Evolutionary conservation across 139 green algal genomes (phyloP), one percentile per base, ranked within the genome.

Genomic region (Volvox africanus): DNA sequence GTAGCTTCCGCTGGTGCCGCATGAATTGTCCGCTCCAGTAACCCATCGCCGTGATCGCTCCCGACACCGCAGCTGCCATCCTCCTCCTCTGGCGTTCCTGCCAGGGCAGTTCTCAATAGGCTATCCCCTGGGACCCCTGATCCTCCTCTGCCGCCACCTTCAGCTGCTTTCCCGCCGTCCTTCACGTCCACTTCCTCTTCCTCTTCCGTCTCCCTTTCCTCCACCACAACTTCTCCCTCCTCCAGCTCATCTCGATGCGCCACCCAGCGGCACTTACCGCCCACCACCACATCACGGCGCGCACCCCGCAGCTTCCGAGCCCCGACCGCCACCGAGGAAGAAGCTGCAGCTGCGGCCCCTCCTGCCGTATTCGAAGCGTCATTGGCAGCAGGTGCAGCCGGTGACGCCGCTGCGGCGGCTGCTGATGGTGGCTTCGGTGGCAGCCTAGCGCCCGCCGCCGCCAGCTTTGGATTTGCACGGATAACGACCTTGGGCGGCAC

Each of bases 391-490:
- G 77, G 32, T 61, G 89, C 69, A 19, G 89, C 71, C 19, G 68
- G 65, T 2, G n/a, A 16, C 76, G 21, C 16, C 32, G 44, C 62
- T 14, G 36, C 35, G 30, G 89, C 81, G 32, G 28, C 30, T 28
- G 68, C 80, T 35, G 81, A 20, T 21, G 50, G 71, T 50, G 77
- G 81, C n/a, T 35, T n/a, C 80, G 62, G 67, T 26, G 26, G 62
- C 62, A 55, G 32, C 32, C 18, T 20, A 36, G 75, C 1, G 37
- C 28, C 30, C 35, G 44, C 62, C 68, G 79, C 68, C 30, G 82
- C 73, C 35, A 92, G 71, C 68, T 83, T 82, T 21, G 89, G 89
- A 35, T 92, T 92, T 20, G 89, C 89, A 14, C 79, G 79, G 50
- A 92, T 81, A 36, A 92, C 21, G 13, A 87, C 79, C 69, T 78